Evolutionary conservation across 2,329 filamentous ascomycete genomes (phyloP), one percentile per base, ranked within the genome.

Genomic region (Fusarium praegraminearum): DNA sequence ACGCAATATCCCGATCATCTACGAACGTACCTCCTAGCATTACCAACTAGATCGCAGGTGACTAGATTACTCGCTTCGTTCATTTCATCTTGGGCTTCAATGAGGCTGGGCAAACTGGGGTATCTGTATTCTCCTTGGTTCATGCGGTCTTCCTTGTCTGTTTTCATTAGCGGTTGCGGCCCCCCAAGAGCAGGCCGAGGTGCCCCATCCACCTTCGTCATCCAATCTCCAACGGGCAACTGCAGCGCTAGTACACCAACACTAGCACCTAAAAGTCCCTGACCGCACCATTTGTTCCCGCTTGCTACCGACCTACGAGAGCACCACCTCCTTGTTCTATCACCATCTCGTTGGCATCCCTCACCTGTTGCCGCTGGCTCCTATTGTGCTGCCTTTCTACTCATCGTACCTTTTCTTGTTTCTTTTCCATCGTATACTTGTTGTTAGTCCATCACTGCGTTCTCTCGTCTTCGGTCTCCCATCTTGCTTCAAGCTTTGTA

Each of bases 281-380:
- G 66, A 74, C 72, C 68, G 72, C 68, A 70, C 72, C 68, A 71
- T 70, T 55, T 55, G 62, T 52, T 70, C 55, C 51, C 56, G 45
- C 58, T 67, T 57, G 49, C 36, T 71, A 59, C 52, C 67, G 46
- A 59, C 52, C 67, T 47, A 59, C 33, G 24, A 40, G 47, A 38
- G 58, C 67, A 71, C 59, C 67, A 62, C 69, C 69, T 62, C 67
- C 61, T 67, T 67, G 58, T 49, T 63, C 55, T 52, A 64, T 71
- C 70, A 62, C 57, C 64, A 69, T 62, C 68, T 53, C 32, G 62
- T 62, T 54, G 38, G 43, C 47, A 54, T 62, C 44, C 46, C 49
- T 61, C 59, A 43, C 51, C 56, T 24, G 57, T 36, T 52, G 51
- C 47, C 36, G 55, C 43, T 47, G 54, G 56, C 57, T 41, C 53